These are phyloP conservation scores for Beta vulgaris DNA, from an alignment of 148 eudicot species.

Conservation along the genomic window DNA sequence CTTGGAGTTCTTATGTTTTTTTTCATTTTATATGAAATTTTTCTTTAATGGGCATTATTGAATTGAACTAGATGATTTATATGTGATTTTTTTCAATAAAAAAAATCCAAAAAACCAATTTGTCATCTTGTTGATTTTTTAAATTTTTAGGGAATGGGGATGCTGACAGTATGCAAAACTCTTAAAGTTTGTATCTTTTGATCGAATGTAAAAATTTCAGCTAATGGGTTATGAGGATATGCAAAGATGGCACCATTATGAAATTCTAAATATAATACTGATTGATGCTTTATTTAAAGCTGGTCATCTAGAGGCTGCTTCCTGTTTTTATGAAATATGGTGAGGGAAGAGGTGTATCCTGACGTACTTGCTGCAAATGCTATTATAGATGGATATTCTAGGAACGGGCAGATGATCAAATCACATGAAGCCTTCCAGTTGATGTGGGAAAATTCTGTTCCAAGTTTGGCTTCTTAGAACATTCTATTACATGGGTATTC, in stretches of 20 bases:
- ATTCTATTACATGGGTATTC: slow-evolving; percentile 80
- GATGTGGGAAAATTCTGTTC: slow-evolving; percentile 37
- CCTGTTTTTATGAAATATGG: slow-evolving; percentile 58
- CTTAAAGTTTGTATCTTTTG: not conserved
- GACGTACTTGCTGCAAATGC: slow-evolving; percentile 61
- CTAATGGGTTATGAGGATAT: no score
- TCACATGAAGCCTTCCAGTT: slow-evolving; percentile 38
- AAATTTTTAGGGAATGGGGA: not conserved
- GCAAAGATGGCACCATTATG: not conserved
- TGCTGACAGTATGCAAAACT: not conserved
- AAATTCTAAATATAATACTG: slow-evolving; percentile 40
- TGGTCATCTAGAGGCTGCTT: slow-evolving; percentile 49
- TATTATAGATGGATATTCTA: slow-evolving; percentile 70
- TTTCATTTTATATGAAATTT: not conserved
- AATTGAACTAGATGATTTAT: no score
- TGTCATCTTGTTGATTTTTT: not conserved
- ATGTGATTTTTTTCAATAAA: no score
- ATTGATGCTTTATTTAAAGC: slow-evolving; percentile 62
- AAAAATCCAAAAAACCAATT: not conserved
- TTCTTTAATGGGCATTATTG: not conserved
- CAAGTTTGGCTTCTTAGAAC: slow-evolving; percentile 71
- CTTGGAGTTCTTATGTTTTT: no score
- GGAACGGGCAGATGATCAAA: slow-evolving; percentile 51
- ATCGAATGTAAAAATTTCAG: no score
- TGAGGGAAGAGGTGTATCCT: slow-evolving; percentile 35